Conservation (phyloP, 2,329 filamentous ascomycete genomes). For the Sclerotinia glacialis region DNA sequence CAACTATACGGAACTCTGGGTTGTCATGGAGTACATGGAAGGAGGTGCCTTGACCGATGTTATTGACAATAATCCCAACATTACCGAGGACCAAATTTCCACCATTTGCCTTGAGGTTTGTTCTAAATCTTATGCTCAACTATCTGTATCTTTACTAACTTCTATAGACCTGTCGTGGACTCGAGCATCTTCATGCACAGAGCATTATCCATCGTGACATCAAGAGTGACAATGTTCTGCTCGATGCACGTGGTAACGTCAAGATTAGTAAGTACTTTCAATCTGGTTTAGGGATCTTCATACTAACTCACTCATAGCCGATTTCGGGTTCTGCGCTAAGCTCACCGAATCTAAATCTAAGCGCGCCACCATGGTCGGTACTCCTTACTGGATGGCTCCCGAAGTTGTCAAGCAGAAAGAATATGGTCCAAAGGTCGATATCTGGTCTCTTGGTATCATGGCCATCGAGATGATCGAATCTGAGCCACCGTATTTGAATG, state of each 20-base stretch:
- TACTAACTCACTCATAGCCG: conserved; percentile 57
- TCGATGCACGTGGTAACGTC: conserved; percentile 92
- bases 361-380: conserved; percentile 97
- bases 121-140: conserved; percentile 21
- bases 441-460: conserved; percentile 99
- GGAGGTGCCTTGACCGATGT: conserved; percentile 96
- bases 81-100: conserved; percentile 95
- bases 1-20: conserved; percentile 94
- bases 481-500: conserved; percentile 93
- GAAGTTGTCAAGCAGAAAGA: conserved; percentile 97
- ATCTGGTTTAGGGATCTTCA: background rate
- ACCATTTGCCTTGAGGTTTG: conserved; percentile 94
- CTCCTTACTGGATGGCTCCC: conserved; percentile 99
- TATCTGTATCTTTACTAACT: conserved; percentile 23
- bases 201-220: conserved; percentile 99
- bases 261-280: conserved; percentile 74
- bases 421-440: conserved; percentile 97
- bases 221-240: conserved; percentile 96
- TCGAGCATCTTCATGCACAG: conserved; percentile 91
- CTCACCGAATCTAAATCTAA: conserved; percentile 98
- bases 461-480: conserved; percentile 99
- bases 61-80: conserved; percentile 93
- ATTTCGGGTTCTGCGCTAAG: conserved; percentile 98
- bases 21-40: conserved; percentile 99
- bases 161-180: conserved; percentile 82